Conservation (phyloP, 257 asterid genomes). For the Nicotiana paniculata region DNA sequence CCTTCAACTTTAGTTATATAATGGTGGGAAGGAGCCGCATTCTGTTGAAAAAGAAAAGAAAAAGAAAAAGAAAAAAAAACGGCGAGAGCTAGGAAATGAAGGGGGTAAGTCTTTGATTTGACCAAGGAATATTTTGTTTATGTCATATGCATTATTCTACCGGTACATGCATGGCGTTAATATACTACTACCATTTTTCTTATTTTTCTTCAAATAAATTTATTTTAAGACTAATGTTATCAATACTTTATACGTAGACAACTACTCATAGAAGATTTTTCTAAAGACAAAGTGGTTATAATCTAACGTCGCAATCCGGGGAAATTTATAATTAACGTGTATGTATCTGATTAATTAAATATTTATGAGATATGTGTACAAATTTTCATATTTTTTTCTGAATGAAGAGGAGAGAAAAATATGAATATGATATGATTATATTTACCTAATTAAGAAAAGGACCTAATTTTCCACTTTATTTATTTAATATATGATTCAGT, state of each 20-base stretch:
- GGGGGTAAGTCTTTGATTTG: background rate
- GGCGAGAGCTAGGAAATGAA: slow-evolving; percentile 5
- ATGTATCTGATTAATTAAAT: too few species aligned
- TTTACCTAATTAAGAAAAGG: too few species aligned
- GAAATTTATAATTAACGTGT: too few species aligned
- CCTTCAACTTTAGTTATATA: background rate
- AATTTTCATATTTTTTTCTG: too few species aligned
- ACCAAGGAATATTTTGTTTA: background rate
- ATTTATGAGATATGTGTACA: too few species aligned
- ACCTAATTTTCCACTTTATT: too few species aligned
- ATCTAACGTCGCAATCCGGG: background rate
- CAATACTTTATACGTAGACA: background rate
- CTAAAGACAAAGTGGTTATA: background rate
- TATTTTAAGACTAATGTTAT: background rate
- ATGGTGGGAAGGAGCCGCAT: background rate
- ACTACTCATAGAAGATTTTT: background rate
- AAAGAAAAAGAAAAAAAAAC: too few species aligned
- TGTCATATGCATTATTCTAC: background rate
- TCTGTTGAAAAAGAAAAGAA: background rate
- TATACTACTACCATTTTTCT: background rate
- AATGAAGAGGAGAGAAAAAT: too few species aligned
- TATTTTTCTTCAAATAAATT: background rate
- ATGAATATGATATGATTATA: too few species aligned
- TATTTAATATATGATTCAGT: too few species aligned
- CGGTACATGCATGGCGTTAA: background rate